A percentile compares a stretch with the other conserved stretches of the same genome.
Conservation (phyloP, 2,329 filamentous ascomycete genomes). For the Paecilomyces variotii region DNA sequence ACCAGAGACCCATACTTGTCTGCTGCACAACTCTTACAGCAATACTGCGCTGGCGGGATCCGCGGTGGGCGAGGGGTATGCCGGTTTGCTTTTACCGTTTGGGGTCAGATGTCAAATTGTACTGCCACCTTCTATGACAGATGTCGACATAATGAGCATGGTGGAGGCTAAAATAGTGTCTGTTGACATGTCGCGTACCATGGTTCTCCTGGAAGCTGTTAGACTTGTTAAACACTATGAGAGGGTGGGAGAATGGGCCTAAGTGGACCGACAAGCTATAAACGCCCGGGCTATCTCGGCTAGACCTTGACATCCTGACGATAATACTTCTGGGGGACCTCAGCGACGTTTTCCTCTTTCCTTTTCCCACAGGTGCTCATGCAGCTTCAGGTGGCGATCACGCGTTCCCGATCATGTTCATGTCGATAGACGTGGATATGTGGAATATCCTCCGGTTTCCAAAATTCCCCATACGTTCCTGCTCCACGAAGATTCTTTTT, state of each 20-base stretch:
- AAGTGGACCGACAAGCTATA: background rate
- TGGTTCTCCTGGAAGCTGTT: constrained; percentile 28
- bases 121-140: constrained; percentile 15
- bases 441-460: background rate
- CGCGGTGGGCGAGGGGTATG: constrained; percentile 12
- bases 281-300: background rate
- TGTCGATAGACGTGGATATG: background rate
- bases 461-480: background rate
- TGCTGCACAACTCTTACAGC: constrained; percentile 21
- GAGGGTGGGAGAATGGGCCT: constrained; percentile 24
- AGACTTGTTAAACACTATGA: constrained; percentile 23
- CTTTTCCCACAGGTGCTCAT: background rate
- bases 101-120: constrained; percentile 24
- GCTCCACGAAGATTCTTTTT: background rate
- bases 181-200: constrained; percentile 23
- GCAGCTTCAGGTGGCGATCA: background rate
- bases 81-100: constrained; percentile 22
- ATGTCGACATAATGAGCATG: constrained; percentile 22
- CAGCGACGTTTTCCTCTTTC: background rate
- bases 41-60: constrained; percentile 14
- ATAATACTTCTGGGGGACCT: background rate
- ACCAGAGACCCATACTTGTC: constrained; percentile 39
- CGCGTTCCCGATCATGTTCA: background rate
- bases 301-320: background rate
- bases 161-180: constrained; percentile 27